Evolutionary conservation across 1,139 yeast species (phyloP).

Genomic region (Groenewaldozyma sp.): DNA sequence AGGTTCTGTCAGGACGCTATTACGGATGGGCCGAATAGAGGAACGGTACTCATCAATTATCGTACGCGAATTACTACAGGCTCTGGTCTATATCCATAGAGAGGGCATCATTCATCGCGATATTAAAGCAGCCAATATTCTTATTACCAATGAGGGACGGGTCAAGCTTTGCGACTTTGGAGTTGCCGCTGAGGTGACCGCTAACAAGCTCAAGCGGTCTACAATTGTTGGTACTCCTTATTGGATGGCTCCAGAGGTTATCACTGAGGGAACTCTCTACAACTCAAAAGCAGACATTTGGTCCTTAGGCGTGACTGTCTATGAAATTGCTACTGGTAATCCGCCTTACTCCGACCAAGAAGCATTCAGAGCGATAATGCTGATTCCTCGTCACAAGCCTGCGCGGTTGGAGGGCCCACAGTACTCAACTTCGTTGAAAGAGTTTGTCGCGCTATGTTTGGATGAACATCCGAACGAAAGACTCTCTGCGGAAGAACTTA

Average conservation of each 20-base stretch:
- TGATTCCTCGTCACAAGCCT: conserved; percentile 87
- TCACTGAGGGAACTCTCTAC: conserved; percentile 82
- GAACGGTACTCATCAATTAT: conserved; percentile 77
- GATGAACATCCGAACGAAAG: conserved; percentile 91
- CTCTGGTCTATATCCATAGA: conserved; percentile 72
- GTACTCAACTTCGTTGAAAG: conserved; percentile 68
- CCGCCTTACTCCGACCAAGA: conserved; percentile 97
- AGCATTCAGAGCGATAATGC: conserved; percentile 88
- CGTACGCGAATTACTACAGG: conserved; percentile 69
- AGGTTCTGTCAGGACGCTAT: conserved; percentile 80
- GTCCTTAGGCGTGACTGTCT: conserved; percentile 90
- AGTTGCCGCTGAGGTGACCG: conserved; percentile 86
- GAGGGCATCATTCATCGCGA: conserved; percentile 93
- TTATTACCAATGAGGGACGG: conserved; percentile 80
- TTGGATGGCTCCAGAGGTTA: conserved; percentile 99
- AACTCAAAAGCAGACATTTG: conserved; percentile 85
- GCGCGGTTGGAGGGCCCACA: conserved; percentile 89
- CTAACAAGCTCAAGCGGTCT: conserved; percentile 70
- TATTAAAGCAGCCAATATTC: conserved; percentile 89
- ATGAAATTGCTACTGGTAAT: conserved; percentile 92
- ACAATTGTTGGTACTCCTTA: conserved; percentile 99
- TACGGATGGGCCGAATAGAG: conserved; percentile 82
- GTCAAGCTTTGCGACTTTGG: conserved; percentile 96
- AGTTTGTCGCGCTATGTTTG: conserved; percentile 80
- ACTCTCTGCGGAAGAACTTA: conserved; percentile 75